Conservation (phyloP, 2,329 filamentous ascomycete species). For the Epichloe hybrida region DNA sequence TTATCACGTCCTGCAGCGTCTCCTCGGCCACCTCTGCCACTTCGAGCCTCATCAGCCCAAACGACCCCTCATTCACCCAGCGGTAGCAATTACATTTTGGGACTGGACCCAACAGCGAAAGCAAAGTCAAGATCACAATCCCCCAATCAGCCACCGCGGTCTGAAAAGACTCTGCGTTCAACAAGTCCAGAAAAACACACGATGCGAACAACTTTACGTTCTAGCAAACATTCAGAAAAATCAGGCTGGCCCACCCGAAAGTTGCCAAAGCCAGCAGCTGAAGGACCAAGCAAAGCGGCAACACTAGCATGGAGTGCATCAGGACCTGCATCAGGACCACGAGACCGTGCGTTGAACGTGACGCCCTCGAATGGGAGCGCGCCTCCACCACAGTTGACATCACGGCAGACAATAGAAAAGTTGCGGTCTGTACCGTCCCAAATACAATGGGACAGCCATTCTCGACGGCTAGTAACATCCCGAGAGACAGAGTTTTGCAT, state of each 20-base stretch:
- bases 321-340: slow-evolving; percentile 27
- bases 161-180: slow-evolving; percentile 30
- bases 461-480: slow-evolving; percentile 33
- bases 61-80: slow-evolving; percentile 21
- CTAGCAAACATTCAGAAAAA: slow-evolving; percentile 32
- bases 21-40: slow-evolving; percentile 41
- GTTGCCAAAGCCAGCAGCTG: slow-evolving; percentile 27
- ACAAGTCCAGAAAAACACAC: slow-evolving; percentile 47
- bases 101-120: slow-evolving; percentile 5
- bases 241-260: slow-evolving; percentile 25
- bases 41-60: slow-evolving; percentile 37
- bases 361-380: slow-evolving; percentile 13
- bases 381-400: slow-evolving; percentile 8
- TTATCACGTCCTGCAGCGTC: slow-evolving; percentile 56
- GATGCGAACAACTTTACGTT: slow-evolving; percentile 48
- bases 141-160: slow-evolving; percentile 19
- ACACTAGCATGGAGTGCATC: slow-evolving; percentile 46
- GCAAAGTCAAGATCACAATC: slow-evolving; percentile 18
- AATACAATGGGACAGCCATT: slow-evolving; percentile 41
- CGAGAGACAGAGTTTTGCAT: slow-evolving; percentile 18
- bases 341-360: slow-evolving; percentile 20
- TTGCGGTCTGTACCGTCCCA: slow-evolving; percentile 19
- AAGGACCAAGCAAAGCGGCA: slow-evolving; percentile 50
- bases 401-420: slow-evolving; percentile 19
- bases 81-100: slow-evolving; percentile 12